Evolutionary conservation across 306 rosid species (phyloP).

Genomic region (Mimosa bimucronata): DNA sequence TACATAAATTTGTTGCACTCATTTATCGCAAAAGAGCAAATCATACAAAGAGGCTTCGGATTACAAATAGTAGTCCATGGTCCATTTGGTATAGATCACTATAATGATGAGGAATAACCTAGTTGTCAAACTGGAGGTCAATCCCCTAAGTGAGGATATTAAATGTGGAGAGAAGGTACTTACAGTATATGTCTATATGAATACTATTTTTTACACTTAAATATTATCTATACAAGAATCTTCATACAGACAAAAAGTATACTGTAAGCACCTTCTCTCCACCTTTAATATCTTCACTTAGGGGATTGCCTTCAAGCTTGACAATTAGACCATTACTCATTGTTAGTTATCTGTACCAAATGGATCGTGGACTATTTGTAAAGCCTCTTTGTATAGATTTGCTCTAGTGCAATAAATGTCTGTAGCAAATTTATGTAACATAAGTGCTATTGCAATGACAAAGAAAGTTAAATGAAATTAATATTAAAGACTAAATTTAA

Average conservation of each 20-base stretch:
- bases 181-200: too few relatives aligned
- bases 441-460: neutral
- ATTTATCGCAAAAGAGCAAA: too few relatives aligned
- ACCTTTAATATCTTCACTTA: conserved; percentile 56
- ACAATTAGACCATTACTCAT: conserved; percentile 80
- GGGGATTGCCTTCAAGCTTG: conserved; percentile 58
- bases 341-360: conserved; percentile 68
- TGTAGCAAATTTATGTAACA: conserved; percentile 48
- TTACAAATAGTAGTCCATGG: too few relatives aligned
- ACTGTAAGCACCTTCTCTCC: conserved; percentile 72
- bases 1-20: too few relatives aligned
- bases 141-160: too few relatives aligned
- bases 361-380: conserved; percentile 61
- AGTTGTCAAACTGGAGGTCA: too few relatives aligned
- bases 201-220: too few relatives aligned
- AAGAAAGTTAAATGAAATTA: neutral
- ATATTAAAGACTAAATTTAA: conserved; percentile 10
- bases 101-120: too few relatives aligned
- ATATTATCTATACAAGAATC: conserved; percentile 82
- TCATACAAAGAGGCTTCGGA: too few relatives aligned
- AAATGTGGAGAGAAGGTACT: too few relatives aligned
- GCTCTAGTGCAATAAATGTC: conserved; percentile 96
- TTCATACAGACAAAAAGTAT: conserved; percentile 76
- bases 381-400: conserved; percentile 69
- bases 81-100: too few relatives aligned